These are phyloP conservation scores for Aspergillus brasiliensis DNA, from an alignment of 2,329 filamentous ascomycete species.

Conservation along the genomic window DNA sequence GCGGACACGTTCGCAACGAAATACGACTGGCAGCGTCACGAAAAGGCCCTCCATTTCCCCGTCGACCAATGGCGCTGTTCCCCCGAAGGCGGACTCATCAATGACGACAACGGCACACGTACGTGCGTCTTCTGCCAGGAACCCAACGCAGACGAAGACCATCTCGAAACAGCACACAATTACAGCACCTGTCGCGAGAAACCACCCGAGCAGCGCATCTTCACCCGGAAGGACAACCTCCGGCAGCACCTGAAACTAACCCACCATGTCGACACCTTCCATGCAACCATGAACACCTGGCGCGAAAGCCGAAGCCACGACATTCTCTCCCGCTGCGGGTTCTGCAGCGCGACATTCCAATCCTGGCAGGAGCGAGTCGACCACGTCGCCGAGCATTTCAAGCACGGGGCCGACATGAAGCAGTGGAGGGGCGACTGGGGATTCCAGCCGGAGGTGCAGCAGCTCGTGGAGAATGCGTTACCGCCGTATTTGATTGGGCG, in stretches of 20 bases:
- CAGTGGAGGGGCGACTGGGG: constrained; percentile 42
- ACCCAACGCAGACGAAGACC: constrained; percentile 51
- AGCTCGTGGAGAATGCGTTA: constrained; percentile 33
- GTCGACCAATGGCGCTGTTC: constrained; percentile 60
- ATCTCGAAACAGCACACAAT: constrained; percentile 57
- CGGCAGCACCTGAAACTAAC: constrained; percentile 59
- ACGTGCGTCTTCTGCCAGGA: constrained; percentile 58
- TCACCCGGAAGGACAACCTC: constrained; percentile 61
- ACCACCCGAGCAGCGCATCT: constrained; percentile 56
- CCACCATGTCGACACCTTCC: constrained; percentile 54
- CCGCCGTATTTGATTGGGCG: constrained; percentile 36
- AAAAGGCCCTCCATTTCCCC: constrained; percentile 49
- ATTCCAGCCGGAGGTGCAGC: constrained; percentile 35
- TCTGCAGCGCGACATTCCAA: constrained; percentile 33
- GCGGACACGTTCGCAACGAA: constrained; percentile 48
- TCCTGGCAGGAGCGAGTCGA: constrained; percentile 41
- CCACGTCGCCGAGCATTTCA: constrained; percentile 39
- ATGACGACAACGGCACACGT: constrained; percentile 36
- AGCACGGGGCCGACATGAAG: constrained; percentile 34
- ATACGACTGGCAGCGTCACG: constrained; percentile 51
- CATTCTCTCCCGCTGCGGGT: constrained; percentile 48
- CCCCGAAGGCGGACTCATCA: constrained; percentile 41
- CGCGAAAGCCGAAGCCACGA: constrained; percentile 51
- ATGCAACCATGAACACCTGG: constrained; percentile 55
- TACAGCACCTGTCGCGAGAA: constrained; percentile 59